Evolutionary conservation across 177 flowering plant species (phyloP).

Genomic region (Tripterygium wilfordii): DNA sequence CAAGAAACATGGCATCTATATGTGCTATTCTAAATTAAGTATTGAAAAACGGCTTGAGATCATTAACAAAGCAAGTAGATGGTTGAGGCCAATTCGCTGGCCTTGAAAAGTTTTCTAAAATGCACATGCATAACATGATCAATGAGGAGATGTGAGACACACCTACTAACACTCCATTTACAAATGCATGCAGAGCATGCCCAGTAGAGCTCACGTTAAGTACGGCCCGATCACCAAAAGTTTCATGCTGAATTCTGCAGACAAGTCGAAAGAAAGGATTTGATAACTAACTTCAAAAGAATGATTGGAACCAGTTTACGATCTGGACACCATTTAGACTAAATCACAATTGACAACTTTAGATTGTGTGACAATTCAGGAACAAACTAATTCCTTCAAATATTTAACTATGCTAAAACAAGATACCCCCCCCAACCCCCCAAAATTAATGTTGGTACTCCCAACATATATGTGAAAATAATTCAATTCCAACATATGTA

Average conservation of each 20-base stretch:
- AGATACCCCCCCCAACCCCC: no score
- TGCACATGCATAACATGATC: not conserved
- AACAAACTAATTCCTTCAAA: conserved; percentile 1
- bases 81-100: no score
- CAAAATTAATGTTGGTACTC: no score
- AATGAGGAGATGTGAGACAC: not conserved
- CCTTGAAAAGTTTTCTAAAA: no score
- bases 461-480: no score
- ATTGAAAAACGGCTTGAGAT: not conserved
- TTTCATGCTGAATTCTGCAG: conserved; percentile 36
- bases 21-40: not conserved
- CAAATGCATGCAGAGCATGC: conserved; percentile 65
- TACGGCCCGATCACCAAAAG: conserved; percentile 19
- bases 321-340: no score
- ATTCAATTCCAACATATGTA: no score
- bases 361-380: no score
- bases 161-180: conserved; percentile 59
- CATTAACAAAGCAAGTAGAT: no score
- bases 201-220: conserved; percentile 45
- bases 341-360: no score
- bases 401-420: no score
- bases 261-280: not conserved
- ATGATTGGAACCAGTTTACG: no score
- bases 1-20: not conserved
- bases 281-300: not conserved